Evolutionary conservation across 768 basidiomycete genomes (phyloP), one percentile per base, ranked within the genome.

Genomic region (Lyophyllum semitale): DNA sequence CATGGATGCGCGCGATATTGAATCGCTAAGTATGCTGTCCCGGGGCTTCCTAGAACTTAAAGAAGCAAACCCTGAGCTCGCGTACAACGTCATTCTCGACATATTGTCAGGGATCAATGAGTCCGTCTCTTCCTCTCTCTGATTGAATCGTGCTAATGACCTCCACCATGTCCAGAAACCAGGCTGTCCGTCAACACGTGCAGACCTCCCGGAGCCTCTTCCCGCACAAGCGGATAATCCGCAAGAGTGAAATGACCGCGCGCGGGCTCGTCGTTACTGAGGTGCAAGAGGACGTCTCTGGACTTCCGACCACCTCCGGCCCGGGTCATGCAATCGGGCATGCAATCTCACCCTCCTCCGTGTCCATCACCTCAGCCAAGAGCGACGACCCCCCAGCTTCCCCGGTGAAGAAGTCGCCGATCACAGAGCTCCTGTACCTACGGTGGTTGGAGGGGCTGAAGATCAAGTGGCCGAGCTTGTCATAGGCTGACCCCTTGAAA

Each of bases 341-440:
- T 60, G 50, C 59, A 57, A 43, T 58, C 23, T 33, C 62, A 8
- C 53, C 64, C 8, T 50, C 65, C 1, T 54, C 59, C 11, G 40
- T 66, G 5, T 59, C 68, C 7, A 53, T 65, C 17, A 26, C 61
- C 4, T 54, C 63, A 30, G 41, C 54, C 22, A 75, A 73, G 63
- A 61, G 59, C 40, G 74, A 75, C 22, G 80, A 84, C 27, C 41
- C 65, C 2, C 62, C 68, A 5, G 27, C 61, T 27, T 65, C 77
- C 29, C 77, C 80, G 12, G 68, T 77, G 51, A 81, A 84, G 59
- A 89, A 87, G 68, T 95, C 93, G 52, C 94, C 95, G 6, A 94
- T 98, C 26, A 91, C 94, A 20, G 96, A 98, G 68, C 80, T 98
- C 59, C 76, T 98, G n/a, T 98, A 98, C 69, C 88, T 95, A 82